These are phyloP conservation scores for Tuctoria greenei DNA, from an alignment of 176 grass and related monocot genomes.

Conservation along the genomic window DNA sequence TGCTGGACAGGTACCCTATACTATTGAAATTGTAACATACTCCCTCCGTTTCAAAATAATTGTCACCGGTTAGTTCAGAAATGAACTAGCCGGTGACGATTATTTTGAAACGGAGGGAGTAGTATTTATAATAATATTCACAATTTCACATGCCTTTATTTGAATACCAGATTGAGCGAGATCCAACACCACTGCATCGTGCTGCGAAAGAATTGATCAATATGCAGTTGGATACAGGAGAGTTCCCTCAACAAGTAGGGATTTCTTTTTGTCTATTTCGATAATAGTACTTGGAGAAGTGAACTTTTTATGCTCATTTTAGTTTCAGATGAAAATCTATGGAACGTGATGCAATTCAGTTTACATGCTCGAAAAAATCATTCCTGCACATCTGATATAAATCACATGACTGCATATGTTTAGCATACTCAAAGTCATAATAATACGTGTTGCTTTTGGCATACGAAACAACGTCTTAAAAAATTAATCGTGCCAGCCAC, in stretches of 20 bases:
- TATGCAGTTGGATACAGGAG: conserved; percentile 47
- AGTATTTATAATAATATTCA: neutral
- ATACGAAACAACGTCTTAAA: neutral
- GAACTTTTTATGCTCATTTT: neutral
- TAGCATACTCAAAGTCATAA: neutral
- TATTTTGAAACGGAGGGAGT: too few relatives aligned
- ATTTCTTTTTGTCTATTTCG: neutral
- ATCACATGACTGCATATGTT: neutral
- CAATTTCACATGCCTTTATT: neutral
- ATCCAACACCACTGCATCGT: conserved; percentile 44
- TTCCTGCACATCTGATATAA: neutral
- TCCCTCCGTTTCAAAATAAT: too few relatives aligned
- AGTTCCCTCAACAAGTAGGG: conserved; percentile 65
- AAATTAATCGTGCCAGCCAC: too few relatives aligned
- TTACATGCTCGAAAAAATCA: neutral
- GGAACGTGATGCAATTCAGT: neutral
- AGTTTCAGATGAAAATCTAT: neutral
- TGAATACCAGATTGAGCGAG: conserved; percentile 29
- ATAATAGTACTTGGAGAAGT: neutral
- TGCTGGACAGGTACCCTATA: conserved; percentile 53
- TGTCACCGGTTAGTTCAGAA: too few relatives aligned
- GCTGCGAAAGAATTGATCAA: conserved; percentile 59
- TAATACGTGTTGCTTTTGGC: neutral
- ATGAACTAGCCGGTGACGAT: too few relatives aligned
- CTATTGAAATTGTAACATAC: neutral